phyloP scores from a whole-genome alignment of 1,139 yeast genomes.

The Wickerhamomyces sp. region DNA sequence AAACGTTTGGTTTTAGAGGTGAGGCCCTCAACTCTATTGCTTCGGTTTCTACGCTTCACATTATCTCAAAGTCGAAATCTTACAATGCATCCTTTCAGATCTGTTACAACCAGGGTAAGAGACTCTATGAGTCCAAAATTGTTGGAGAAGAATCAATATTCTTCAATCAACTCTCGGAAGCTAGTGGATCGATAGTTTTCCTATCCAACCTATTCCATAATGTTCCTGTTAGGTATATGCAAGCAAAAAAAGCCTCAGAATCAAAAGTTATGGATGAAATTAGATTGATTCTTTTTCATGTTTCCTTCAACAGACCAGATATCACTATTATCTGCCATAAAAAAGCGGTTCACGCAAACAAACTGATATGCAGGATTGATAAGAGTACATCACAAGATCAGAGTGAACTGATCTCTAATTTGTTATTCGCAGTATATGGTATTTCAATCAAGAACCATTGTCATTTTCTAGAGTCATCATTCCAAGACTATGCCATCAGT shows the following conservation, averaged over 20 bases:
- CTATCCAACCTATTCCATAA: constrained; percentile 47
- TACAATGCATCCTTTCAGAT: constrained; percentile 18
- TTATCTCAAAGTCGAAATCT: constrained; percentile 32
- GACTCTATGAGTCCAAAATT: constrained; percentile 9
- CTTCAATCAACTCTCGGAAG: not conserved
- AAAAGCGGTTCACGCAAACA: constrained; percentile 7
- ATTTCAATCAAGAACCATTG: constrained; percentile 14
- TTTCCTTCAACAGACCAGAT: constrained; percentile 29
- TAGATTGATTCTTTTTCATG: constrained; percentile 32
- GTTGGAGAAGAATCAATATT: constrained; percentile 6
- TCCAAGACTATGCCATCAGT: constrained; percentile 26
- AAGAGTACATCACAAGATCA: not conserved
- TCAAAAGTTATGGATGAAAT: constrained; percentile 28
- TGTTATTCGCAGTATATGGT: constrained; percentile 25
- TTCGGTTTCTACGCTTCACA: constrained; percentile 30
- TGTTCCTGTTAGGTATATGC: constrained; percentile 53
- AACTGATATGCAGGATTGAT: constrained; percentile 5
- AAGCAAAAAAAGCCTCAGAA: constrained; percentile 23
- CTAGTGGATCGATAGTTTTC: constrained; percentile 48
- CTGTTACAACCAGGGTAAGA: constrained; percentile 6
- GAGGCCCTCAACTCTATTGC: constrained; percentile 42
- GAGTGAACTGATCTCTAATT: constrained; percentile 3
- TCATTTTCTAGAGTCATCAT: constrained; percentile 24
- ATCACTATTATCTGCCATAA: constrained; percentile 25
- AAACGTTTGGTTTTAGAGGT: constrained; percentile 39